These are phyloP conservation scores for Aspergillus steynii DNA, from an alignment of 495 filamentous ascomycete genomes.

Conservation along the genomic window DNA sequence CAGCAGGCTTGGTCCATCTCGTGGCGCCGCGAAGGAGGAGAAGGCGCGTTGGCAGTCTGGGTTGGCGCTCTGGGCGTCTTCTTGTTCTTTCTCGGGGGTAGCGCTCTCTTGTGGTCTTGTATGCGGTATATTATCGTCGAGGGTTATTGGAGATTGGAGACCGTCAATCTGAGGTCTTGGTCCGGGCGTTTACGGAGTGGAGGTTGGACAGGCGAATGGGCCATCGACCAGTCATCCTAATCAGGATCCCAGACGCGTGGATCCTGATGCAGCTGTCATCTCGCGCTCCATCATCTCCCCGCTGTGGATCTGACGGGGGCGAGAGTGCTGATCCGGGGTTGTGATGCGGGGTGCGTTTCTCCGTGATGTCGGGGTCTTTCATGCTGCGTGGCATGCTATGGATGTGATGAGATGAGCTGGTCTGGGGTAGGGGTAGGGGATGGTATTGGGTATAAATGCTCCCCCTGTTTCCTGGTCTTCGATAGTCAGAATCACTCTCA, in stretches of 20 bases:
- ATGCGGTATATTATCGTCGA: conserved; percentile 1
- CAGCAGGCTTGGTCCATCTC: too few relatives aligned
- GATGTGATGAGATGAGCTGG: background rate
- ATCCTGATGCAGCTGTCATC: too few relatives aligned
- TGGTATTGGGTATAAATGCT: background rate
- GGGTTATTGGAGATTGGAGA: background rate
- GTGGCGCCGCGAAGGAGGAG: background rate
- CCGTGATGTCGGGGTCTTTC: too few relatives aligned
- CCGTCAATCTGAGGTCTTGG: background rate
- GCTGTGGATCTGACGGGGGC: background rate
- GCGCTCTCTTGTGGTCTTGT: background rate
- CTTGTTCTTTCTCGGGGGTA: background rate
- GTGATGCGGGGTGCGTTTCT: background rate
- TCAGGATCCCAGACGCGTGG: too few relatives aligned
- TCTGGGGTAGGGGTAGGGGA: too few relatives aligned
- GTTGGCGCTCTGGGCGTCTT: conserved; percentile 3
- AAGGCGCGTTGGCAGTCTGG: background rate
- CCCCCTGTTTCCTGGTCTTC: background rate
- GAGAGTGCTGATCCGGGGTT: background rate
- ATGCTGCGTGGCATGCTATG: too few relatives aligned
- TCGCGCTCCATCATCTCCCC: too few relatives aligned
- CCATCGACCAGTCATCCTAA: too few relatives aligned
- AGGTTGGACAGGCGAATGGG: too few relatives aligned
- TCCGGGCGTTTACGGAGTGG: background rate
- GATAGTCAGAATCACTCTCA: background rate